These are phyloP conservation scores for Adansonia grandidieri DNA, from an alignment of 441 rosid species.

Conservation along the genomic window DNA sequence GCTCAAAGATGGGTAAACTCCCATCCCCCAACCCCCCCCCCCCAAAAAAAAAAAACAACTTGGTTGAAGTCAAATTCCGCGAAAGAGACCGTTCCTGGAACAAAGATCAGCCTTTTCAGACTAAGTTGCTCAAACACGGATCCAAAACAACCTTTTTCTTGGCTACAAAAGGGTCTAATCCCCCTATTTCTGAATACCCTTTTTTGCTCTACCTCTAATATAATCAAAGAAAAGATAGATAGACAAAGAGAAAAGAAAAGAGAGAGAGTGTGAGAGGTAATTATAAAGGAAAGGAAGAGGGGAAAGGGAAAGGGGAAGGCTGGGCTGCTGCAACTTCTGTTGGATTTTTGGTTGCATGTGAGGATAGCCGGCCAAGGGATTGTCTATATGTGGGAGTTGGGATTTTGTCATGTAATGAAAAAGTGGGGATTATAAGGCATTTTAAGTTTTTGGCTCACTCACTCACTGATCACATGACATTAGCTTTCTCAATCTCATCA, in stretches of 20 bases:
- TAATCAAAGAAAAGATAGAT: slow-evolving; percentile 19
- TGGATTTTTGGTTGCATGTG: slow-evolving; percentile 65
- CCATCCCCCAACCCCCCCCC: slow-evolving; percentile 30
- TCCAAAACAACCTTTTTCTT: slow-evolving; percentile 28
- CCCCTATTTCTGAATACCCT: background rate
- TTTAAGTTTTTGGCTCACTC: slow-evolving; percentile 47
- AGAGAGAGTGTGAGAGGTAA: background rate
- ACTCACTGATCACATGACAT: slow-evolving; percentile 40
- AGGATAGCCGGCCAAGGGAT: slow-evolving; percentile 61
- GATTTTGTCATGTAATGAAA: slow-evolving; percentile 45
- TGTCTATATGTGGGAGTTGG: slow-evolving; percentile 55
- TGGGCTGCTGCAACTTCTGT: slow-evolving; percentile 26
- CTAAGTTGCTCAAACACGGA: slow-evolving; percentile 25
- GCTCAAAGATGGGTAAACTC: slow-evolving; percentile 38
- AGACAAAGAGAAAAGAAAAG: slow-evolving; percentile 20
- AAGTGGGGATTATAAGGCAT: slow-evolving; percentile 41
- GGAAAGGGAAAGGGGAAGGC: slow-evolving; percentile 2
- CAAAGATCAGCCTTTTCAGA: slow-evolving; percentile 37
- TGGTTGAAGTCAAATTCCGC: slow-evolving; percentile 41
- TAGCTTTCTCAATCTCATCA: background rate
- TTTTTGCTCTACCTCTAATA: slow-evolving; percentile 18
- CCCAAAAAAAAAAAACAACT: background rate
- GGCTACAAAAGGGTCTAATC: slow-evolving; percentile 36
- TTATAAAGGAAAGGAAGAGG: slow-evolving; percentile 25
- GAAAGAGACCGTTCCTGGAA: slow-evolving; percentile 27